Conservation (phyloP, 2,329 filamentous ascomycete species). For the Trichoderma sp. region DNA sequence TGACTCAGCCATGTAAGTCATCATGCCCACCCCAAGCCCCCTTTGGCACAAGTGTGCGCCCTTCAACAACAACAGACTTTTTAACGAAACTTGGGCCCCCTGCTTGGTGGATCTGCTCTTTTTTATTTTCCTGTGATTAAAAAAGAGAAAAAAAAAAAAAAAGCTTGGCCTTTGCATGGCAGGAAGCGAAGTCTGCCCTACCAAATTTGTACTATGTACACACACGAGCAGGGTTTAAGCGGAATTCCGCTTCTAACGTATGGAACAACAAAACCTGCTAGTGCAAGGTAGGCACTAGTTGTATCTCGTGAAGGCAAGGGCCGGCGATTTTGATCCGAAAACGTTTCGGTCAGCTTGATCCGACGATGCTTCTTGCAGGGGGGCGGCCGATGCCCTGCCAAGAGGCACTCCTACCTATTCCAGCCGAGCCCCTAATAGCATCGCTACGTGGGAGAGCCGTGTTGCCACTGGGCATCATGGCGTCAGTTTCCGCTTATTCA, state of each 20-base stretch:
- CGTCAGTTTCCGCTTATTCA: neutral
- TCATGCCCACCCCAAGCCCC: neutral
- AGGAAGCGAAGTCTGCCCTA: neutral
- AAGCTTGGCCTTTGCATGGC: neutral
- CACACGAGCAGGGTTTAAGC: neutral
- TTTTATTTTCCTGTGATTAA: no score
- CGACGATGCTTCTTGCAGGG: neutral
- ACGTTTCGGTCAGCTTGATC: neutral
- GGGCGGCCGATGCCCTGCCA: neutral
- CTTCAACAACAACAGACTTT: neutral
- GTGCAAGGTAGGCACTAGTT: neutral
- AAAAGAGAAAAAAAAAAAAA: no score
- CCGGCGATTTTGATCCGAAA: neutral
- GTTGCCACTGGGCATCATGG: neutral
- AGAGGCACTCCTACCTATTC: neutral
- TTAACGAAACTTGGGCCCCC: neutral
- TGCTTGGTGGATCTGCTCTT: neutral
- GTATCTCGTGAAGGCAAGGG: neutral
- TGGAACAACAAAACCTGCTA: neutral
- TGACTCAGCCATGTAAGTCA: neutral
- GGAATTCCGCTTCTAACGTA: neutral
- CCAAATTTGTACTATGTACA: neutral
- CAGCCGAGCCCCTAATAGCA: neutral
- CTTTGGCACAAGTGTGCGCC: neutral
- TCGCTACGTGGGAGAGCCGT: neutral